A percentile compares a stretch with the other conserved stretches of the same genome.
phyloP scores from a whole-genome alignment of 1,284 basidiomycete species.

The Farysia itapuensis region DNA sequence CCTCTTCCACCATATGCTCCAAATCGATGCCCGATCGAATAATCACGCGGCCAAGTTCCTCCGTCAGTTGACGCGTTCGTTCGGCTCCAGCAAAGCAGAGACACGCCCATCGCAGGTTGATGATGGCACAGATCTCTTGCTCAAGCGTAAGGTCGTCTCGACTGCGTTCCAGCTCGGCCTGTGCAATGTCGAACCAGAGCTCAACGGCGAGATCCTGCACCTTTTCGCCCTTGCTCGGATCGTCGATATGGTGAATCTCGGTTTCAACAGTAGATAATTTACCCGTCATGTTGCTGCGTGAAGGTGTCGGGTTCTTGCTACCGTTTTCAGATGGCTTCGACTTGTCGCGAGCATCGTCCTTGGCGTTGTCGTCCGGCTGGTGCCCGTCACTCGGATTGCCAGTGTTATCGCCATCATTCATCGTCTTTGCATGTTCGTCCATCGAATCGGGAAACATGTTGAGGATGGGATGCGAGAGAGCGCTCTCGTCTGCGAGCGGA shows the following conservation, averaged over 20 bases:
- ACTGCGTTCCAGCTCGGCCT: conserved; percentile 16
- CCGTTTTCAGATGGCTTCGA: neutral
- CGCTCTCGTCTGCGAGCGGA: conserved; percentile 1
- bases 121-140: conserved; percentile 28
- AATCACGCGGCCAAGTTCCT: conserved; percentile 29
- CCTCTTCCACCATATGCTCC: conserved; percentile 20
- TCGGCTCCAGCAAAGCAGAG: conserved; percentile 35
- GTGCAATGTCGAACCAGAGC: conserved; percentile 33
- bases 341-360: conserved; percentile 7
- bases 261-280: conserved; percentile 23
- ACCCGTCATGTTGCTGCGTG: conserved; percentile 12
- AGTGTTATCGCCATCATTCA: no score
- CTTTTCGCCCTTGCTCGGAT: conserved; percentile 10
- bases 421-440: neutral
- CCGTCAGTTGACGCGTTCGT: conserved; percentile 18
- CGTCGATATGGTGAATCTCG: conserved; percentile 30
- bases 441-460: conserved; percentile 8
- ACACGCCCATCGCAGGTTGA: conserved; percentile 32
- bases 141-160: conserved; percentile 19
- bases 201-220: conserved; percentile 27
- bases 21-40: conserved; percentile 24
- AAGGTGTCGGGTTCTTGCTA: neutral
- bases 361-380: conserved; percentile 2
- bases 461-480: conserved; percentile 11
- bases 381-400: neutral